Percentiles rank a stretch among this genome's conserved stretches.
Conservation (phyloP, 768 basidiomycete species). For the Tubosaeta sp. region DNA sequence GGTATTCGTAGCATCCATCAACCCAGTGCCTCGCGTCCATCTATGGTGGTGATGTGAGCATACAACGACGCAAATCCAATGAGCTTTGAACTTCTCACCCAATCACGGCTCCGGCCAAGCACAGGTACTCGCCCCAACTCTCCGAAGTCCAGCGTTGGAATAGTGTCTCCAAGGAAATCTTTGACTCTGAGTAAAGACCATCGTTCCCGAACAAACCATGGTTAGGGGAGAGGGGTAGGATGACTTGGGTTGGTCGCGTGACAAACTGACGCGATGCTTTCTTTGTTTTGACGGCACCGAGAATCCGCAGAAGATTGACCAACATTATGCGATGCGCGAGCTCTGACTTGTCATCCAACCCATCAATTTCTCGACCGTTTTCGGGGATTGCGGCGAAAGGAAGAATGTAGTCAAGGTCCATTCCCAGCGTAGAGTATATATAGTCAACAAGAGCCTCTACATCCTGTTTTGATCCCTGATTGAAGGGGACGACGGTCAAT, state of each 20-base stretch:
- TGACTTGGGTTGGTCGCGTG: constrained; percentile 97
- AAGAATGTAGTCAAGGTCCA: constrained; percentile 97
- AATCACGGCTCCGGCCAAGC: constrained; percentile 96
- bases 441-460: constrained; percentile 98
- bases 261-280: constrained; percentile 96
- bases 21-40: constrained; percentile 97
- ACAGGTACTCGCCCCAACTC: constrained; percentile 98
- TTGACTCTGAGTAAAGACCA: constrained; percentile 96
- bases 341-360: constrained; percentile 95
- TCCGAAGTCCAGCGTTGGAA: constrained; percentile 99
- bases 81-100: constrained; percentile 52
- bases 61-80: constrained; percentile 4
- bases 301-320: constrained; percentile 90
- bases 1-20: constrained; percentile 94
- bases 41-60: constrained; percentile 34
- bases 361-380: constrained; percentile 97
- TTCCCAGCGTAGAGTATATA: constrained; percentile 90
- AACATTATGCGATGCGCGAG: constrained; percentile 99
- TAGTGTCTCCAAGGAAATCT: constrained; percentile 95
- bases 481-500: constrained; percentile 97
- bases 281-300: constrained; percentile 97
- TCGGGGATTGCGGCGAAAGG: constrained; percentile 99
- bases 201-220: constrained; percentile 98
- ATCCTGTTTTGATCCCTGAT: constrained; percentile 98
- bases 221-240: constrained; percentile 95